These are phyloP conservation scores for Usnea hakonensis DNA, from an alignment of 495 filamentous ascomycete genomes.

Conservation along the genomic window DNA sequence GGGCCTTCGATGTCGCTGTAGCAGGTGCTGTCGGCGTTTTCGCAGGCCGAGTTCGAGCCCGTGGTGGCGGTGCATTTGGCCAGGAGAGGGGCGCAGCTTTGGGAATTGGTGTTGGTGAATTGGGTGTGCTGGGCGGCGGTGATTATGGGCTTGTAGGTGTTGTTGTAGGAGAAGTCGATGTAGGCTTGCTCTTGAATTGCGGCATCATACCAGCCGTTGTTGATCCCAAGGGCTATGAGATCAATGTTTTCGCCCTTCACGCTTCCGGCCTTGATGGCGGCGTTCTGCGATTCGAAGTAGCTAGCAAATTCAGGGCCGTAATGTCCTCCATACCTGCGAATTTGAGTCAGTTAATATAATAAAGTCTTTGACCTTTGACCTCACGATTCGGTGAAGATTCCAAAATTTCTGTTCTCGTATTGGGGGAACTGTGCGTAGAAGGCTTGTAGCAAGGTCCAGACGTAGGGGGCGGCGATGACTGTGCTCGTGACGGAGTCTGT, in stretches of 20 bases:
- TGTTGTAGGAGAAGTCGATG: conserved; percentile 45
- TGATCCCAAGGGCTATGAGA: conserved; percentile 49
- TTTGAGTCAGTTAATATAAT: too few relatives aligned
- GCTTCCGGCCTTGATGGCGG: conserved; percentile 32
- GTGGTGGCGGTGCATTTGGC: conserved; percentile 30
- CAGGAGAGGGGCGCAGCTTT: conserved; percentile 36
- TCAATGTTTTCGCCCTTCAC: conserved; percentile 41
- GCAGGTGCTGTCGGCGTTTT: conserved; percentile 38
- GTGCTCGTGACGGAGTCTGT: conserved; percentile 42
- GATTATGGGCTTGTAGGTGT: conserved; percentile 46
- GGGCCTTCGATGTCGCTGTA: conserved; percentile 38
- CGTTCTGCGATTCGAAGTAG: conserved; percentile 47
- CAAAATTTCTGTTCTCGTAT: conserved; percentile 48
- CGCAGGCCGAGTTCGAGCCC: conserved; percentile 35
- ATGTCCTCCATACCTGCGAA: conserved; percentile 54
- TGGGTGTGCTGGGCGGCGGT: conserved; percentile 32
- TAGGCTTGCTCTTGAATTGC: conserved; percentile 44
- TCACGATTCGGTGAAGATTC: conserved; percentile 45
- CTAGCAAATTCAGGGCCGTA: conserved; percentile 47
- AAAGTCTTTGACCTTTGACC: too few relatives aligned
- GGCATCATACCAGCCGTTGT: conserved; percentile 50
- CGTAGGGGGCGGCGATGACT: conserved; percentile 43
- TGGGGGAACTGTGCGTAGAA: conserved; percentile 48
- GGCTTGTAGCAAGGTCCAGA: conserved; percentile 49
- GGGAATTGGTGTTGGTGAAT: conserved; percentile 34